Evolutionary conservation across 2,329 filamentous ascomycete genomes (phyloP).

Genomic region (Fusarium praegraminearum): DNA sequence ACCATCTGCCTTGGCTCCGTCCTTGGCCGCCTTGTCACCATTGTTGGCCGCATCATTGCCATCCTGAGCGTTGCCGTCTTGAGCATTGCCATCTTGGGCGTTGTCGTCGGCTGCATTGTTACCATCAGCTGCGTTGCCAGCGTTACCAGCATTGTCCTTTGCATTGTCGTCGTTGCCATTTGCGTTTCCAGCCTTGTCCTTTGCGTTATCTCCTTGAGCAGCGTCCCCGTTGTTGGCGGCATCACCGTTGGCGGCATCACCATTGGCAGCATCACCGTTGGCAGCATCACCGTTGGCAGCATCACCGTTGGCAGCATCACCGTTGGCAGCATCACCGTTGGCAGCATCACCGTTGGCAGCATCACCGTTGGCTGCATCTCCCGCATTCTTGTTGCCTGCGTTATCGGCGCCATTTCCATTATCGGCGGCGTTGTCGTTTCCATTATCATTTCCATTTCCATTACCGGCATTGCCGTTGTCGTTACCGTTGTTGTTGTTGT

Average conservation of each 20-base stretch:
- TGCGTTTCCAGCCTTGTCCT: background rate
- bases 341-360: background rate
- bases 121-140: background rate
- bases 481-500: background rate
- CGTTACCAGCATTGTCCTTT: background rate
- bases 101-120: background rate
- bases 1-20: background rate
- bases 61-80: background rate
- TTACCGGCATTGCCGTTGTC: background rate
- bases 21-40: background rate
- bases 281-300: background rate
- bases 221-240: background rate
- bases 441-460: background rate
- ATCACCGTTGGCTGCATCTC: background rate
- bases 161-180: background rate
- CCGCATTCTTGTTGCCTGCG: background rate
- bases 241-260: background rate
- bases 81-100: background rate
- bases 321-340: background rate
- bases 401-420: background rate
- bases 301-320: background rate
- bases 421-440: background rate
- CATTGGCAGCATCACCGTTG: background rate
- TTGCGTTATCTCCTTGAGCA: background rate
- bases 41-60: background rate